phyloP scores from a whole-genome alignment of 305 asterid genomes.

The Andrographis paniculata region DNA sequence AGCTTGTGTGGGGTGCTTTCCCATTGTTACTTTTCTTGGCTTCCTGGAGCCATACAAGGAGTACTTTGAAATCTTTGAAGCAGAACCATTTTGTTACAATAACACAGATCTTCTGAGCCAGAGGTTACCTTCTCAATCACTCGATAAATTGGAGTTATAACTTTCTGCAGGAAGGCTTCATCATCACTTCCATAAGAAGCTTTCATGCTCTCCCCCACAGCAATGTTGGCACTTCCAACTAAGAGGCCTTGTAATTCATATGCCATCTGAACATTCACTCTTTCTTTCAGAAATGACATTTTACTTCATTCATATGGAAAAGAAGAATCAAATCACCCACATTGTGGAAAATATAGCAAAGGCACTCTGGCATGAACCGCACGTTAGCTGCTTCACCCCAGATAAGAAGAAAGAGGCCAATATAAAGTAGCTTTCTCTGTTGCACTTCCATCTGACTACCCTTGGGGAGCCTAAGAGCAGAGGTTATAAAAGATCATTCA shows the following conservation, averaged over 20 bases:
- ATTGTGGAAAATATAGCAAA: slow-evolving; percentile 97
- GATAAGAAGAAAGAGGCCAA: slow-evolving; percentile 97
- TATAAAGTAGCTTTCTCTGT: slow-evolving; percentile 87
- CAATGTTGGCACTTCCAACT: slow-evolving; percentile 98
- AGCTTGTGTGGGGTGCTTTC: slow-evolving; percentile 78
- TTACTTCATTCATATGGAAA: slow-evolving; percentile 12
- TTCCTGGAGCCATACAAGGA: slow-evolving; percentile 53
- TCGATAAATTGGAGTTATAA: slow-evolving; percentile 80
- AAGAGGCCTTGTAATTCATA: slow-evolving; percentile 96
- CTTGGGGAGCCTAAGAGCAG: slow-evolving; percentile 76
- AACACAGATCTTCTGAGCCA: slow-evolving; percentile 15
- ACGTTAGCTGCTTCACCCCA: slow-evolving; percentile 99
- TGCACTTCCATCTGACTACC: slow-evolving; percentile 65
- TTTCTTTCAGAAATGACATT: slow-evolving; percentile 9
- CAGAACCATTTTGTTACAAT: slow-evolving; percentile 14
- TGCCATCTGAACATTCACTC: slow-evolving; percentile 69
- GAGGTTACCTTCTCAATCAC: slow-evolving; percentile 78
- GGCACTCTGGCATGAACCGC: slow-evolving; percentile 98
- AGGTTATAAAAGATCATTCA: slow-evolving; percentile 12
- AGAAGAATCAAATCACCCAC: slow-evolving; percentile 45
- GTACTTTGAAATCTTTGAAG: slow-evolving; percentile 19
- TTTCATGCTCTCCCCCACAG: slow-evolving; percentile 96
- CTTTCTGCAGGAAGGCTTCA: slow-evolving; percentile 84
- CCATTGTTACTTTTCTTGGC: slow-evolving; percentile 75
- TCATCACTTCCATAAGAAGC: slow-evolving; percentile 99